Conservation (phyloP, 345 rosid genomes). For the Populus tremula region DNA sequence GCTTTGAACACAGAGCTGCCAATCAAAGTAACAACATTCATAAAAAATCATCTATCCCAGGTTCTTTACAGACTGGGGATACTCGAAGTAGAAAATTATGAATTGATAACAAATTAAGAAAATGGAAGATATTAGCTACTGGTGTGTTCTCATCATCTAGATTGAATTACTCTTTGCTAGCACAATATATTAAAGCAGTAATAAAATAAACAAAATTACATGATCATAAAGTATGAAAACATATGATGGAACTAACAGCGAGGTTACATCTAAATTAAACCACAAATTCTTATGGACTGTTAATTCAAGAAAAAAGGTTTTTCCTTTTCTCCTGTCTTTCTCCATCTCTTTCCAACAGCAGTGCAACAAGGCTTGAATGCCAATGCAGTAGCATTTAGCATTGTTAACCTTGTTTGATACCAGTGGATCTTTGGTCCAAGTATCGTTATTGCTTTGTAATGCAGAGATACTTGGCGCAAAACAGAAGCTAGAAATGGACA, state of each 20-base stretch:
- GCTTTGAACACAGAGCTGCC: neutral
- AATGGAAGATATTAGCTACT: neutral
- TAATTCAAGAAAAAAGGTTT: neutral
- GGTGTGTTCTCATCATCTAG: neutral
- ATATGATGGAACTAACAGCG: neutral
- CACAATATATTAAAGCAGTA: neutral
- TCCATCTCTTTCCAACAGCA: neutral
- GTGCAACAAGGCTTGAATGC: neutral
- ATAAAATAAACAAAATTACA: neutral
- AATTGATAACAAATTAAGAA: neutral
- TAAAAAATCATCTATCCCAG: neutral
- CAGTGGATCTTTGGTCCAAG: neutral
- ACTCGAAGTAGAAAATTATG: neutral
- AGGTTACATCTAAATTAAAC: neutral
- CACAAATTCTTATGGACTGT: neutral
- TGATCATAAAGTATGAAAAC: neutral
- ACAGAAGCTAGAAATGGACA: neutral
- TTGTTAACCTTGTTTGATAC: neutral
- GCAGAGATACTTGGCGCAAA: neutral
- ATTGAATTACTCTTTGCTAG: neutral
- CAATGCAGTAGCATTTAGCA: neutral
- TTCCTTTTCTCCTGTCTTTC: neutral
- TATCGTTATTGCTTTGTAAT: neutral
- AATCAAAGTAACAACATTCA: slow-evolving; percentile 5
- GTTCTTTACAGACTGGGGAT: neutral